Base-by-base conservation (phyloP, 2,329 filamentous ascomycete genomes). In the Esteya vermicola region DNA sequence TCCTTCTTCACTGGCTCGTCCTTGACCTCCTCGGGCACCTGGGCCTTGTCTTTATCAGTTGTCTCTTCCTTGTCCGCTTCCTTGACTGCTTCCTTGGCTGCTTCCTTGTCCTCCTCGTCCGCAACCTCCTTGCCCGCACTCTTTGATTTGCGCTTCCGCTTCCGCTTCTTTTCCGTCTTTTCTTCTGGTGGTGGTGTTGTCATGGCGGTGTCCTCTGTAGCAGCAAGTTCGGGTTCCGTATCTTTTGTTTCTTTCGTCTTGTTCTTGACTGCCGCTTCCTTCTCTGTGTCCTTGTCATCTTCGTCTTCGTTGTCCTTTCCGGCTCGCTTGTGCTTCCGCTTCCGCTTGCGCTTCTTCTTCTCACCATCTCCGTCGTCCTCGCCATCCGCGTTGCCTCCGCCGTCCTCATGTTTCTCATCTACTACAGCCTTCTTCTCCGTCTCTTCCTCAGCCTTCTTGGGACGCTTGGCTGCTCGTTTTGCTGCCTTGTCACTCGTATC, bases 101-200 rank as follows among this genome's bases (percentile, higher is more conserved):
- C 18, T 39, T 25, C 25, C 13, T 20, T 13, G 6, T 28, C 20
- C 21, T 33, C 16, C 27, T 41, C 26, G 2, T 38, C 26, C n/a
- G 9, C 12, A 16, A 25, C 14, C 9, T 30, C 21, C 13, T 34
- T 25, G 7, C 9, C 14, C 18, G 20, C 36, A 8, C 28, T 45
- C 41, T 47, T 45, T 6, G 41, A 40, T 39, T 41, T 45, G 30
- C 45, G 41, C 40, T 38, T 31, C 12, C 44, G 38, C 40, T 43
- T 43, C 19, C 42, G 41, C 40, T 46, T 44, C 36, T 44, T 36
- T n/a, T 32, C 41, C 31, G 42, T 39, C 25, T 25, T n/a, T n/a
- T n/a, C n/a, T n/a, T n/a, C 34, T 19, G 36, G 18, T 14, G 36
- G 33, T 10, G 43, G 37, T 18, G 40, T 38, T 6, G 27, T 21